Percentiles rank a stretch among this genome's conserved stretches.
Evolutionary conservation across 2,329 filamentous ascomycete genomes (phyloP).

Genomic region (Colletotrichum truncatum): DNA sequence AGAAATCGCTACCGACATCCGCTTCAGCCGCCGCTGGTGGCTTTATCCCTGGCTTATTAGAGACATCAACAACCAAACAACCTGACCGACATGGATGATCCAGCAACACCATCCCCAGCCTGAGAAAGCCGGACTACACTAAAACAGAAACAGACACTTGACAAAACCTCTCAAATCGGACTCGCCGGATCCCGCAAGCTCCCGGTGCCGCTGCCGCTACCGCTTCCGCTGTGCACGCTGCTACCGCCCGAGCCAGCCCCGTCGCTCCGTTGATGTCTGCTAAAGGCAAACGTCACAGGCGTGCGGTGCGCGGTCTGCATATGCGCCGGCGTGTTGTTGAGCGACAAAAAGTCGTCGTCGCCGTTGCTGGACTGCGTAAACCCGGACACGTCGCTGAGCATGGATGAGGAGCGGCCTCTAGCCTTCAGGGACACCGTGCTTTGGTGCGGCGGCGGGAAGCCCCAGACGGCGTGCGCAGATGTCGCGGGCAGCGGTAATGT

Average conservation of each 20-base stretch:
- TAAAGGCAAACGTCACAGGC: constrained; percentile 32
- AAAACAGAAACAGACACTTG: constrained; percentile 20
- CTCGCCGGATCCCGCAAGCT: constrained; percentile 63
- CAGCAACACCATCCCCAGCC: constrained; percentile 13
- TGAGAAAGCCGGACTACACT: constrained; percentile 14
- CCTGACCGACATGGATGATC: not conserved
- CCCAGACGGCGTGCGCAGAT: constrained; percentile 33
- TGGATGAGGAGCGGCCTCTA: constrained; percentile 70
- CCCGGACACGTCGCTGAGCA: constrained; percentile 74
- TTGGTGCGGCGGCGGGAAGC: constrained; percentile 28
- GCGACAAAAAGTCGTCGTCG: constrained; percentile 48
- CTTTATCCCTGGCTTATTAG: not conserved
- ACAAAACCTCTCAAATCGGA: constrained; percentile 42
- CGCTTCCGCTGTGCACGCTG: constrained; percentile 48
- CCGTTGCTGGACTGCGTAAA: constrained; percentile 71
- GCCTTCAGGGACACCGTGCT: constrained; percentile 49
- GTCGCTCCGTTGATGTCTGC: constrained; percentile 20
- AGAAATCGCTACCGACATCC: constrained; percentile 12
- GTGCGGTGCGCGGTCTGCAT: constrained; percentile 30
- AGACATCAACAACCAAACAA: not conserved
- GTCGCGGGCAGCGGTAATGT: constrained; percentile 42
- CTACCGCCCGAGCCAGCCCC: constrained; percentile 30
- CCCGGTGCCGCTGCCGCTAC: constrained; percentile 55
- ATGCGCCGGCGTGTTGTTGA: constrained; percentile 32
- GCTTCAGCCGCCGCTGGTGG: not conserved